Evolutionary conservation across 2,329 filamentous ascomycete species (phyloP).

Genomic region (Penicillium polonicum): DNA sequence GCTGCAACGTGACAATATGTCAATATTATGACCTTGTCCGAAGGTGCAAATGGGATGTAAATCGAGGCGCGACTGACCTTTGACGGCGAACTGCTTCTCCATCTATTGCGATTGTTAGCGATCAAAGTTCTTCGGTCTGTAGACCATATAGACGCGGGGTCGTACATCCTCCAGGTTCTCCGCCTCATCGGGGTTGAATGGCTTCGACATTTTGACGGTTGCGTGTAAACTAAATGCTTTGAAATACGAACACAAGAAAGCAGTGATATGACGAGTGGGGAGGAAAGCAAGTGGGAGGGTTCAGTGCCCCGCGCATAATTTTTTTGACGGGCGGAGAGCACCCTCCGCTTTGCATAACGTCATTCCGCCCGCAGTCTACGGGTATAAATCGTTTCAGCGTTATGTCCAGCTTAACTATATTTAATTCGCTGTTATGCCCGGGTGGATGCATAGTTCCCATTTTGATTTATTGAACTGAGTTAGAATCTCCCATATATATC

Average conservation of each 20-base stretch:
- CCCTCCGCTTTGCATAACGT: slow-evolving; percentile 21
- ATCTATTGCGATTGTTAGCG: slow-evolving; percentile 59
- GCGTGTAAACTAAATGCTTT: neutral
- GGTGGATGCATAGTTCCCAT: neutral
- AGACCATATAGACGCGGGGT: neutral
- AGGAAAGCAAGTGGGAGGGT: slow-evolving; percentile 11
- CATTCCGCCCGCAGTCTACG: slow-evolving; percentile 11
- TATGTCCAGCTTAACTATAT: neutral
- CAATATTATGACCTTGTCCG: neutral
- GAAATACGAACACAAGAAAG: slow-evolving; percentile 1
- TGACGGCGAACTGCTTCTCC: slow-evolving; percentile 98
- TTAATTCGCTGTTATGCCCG: neutral
- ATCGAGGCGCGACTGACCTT: slow-evolving; percentile 56
- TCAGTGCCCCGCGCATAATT: slow-evolving; percentile 34
- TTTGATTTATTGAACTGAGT: too few relatives aligned
- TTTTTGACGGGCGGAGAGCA: slow-evolving; percentile 34
- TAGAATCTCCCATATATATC: too few relatives aligned
- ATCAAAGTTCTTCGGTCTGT: neutral
- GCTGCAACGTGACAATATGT: slow-evolving; percentile 44
- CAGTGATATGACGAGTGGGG: neutral
- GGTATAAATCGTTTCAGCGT: neutral
- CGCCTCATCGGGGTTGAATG: slow-evolving; percentile 60
- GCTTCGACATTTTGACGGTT: slow-evolving; percentile 37
- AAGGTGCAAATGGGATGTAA: neutral
- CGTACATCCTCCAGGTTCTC: slow-evolving; percentile 70